Base-by-base conservation (phyloP, 306 rosid species). In the Trifolium subterraneum region DNA sequence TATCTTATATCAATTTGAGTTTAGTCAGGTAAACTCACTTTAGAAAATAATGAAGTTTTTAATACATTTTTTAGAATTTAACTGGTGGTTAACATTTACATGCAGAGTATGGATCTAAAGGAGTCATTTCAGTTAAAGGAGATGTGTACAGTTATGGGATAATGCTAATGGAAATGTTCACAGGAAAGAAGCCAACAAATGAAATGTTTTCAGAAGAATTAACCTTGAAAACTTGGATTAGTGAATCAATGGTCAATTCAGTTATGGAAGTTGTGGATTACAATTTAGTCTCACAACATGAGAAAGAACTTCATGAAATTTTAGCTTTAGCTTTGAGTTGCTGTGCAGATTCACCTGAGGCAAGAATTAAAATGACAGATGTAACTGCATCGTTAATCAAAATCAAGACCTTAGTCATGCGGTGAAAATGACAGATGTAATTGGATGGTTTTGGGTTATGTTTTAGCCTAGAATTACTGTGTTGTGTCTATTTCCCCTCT, bases 71-170 rank as follows among this genome's bases (percentile, higher is more conserved):
- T 47, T 31, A 23, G 44, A 38, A 7, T 4, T 45, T 45, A 6
- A 14, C 51, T 14, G 14, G 16, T 6, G 9, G n/a, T 15, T 50
- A 22, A 10, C 23, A 10, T 59, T 42, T 10, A 31, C 16, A 31
- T 74, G 22, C 72, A 75, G 79, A 74, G 18, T 74, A 74, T 36
- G 79, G 79, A 63, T 74, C 72, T 74, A 50, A 4, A 13, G 79
- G 79, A 33, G 38, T 64, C 2, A 31, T 64, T 52, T 74, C 71
- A 13, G 14, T 74, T 9, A 74, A 74, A 48, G 79, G 79, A 48
- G 79, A 74, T 74, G 72, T 74, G 19, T 74, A 74, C 18, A 74
- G 72, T 50, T 74, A 74, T 48, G 78, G 78, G 15, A 74, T 74
- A 29, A 50, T 63, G 78, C 56, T 74, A 33, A 74, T 64, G 71